phyloP scores from a whole-genome alignment of 2,329 filamentous ascomycete genomes.

The Davidsoniella eucalypti region DNA sequence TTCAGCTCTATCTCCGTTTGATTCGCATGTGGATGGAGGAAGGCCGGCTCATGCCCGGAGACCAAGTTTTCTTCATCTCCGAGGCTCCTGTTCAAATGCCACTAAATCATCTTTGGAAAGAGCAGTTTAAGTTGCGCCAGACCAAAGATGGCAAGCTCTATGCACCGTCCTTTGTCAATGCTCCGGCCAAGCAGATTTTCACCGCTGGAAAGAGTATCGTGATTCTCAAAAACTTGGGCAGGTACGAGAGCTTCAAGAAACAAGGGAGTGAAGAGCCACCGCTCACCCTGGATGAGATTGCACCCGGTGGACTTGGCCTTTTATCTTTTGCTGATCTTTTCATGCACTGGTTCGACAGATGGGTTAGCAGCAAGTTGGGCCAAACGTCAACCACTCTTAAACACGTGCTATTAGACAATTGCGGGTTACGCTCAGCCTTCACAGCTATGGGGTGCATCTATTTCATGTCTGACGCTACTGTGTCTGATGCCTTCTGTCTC shows the following conservation, averaged over 20 bases:
- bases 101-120: constrained; percentile 55
- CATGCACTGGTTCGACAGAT: constrained; percentile 49
- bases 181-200: constrained; percentile 57
- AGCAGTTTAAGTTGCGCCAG: constrained; percentile 51
- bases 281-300: constrained; percentile 42
- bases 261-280: constrained; percentile 23
- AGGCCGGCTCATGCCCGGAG: constrained; percentile 48
- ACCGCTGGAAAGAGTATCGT: constrained; percentile 78
- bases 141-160: constrained; percentile 44
- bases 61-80: constrained; percentile 62
- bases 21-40: constrained; percentile 73
- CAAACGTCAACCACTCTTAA: constrained; percentile 51
- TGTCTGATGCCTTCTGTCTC: constrained; percentile 47
- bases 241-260: constrained; percentile 25
- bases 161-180: constrained; percentile 58
- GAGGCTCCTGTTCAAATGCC: constrained; percentile 40
- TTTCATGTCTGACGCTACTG: constrained; percentile 56
- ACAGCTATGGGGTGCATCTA: constrained; percentile 56
- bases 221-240: constrained; percentile 57
- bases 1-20: constrained; percentile 65
- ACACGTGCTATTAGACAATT: constrained; percentile 49
- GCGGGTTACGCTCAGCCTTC: constrained; percentile 48
- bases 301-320: constrained; percentile 29
- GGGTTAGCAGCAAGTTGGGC: constrained; percentile 61
- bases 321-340: constrained; percentile 64